These are phyloP conservation scores for Melampsora abietis-canadensis DNA, from an alignment of 1,284 basidiomycete genomes.

Conservation along the genomic window DNA sequence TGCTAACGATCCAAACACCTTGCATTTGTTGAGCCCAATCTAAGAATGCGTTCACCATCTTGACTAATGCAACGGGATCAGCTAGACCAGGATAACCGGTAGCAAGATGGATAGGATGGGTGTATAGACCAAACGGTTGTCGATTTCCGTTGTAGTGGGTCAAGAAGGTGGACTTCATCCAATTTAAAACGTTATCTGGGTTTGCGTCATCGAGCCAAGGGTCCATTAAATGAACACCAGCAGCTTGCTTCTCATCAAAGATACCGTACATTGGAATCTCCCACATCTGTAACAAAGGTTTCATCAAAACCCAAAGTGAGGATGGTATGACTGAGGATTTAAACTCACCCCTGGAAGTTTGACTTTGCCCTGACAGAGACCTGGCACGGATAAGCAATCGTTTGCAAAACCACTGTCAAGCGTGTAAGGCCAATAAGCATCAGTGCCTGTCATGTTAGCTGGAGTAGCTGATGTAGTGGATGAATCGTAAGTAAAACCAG, in stretches of 20 bases:
- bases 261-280: conserved; percentile 76
- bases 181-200: conserved; percentile 61
- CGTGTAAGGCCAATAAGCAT: conserved; percentile 63
- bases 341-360: conserved; percentile 64
- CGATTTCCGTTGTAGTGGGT: conserved; percentile 67
- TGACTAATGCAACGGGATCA: conserved; percentile 60
- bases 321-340: conserved; percentile 15
- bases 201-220: conserved; percentile 67
- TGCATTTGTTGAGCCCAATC: conserved; percentile 74
- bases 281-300: conserved; percentile 58
- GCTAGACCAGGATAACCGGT: conserved; percentile 63
- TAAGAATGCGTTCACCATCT: conserved; percentile 72
- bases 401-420: conserved; percentile 65
- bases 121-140: conserved; percentile 76
- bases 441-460: conserved; percentile 66
- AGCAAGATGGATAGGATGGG: conserved; percentile 74
- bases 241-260: conserved; percentile 64
- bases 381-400: conserved; percentile 63
- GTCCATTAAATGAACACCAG: conserved; percentile 71
- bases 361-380: conserved; percentile 67
- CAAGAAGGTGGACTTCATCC: conserved; percentile 72
- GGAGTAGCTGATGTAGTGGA: conserved; percentile 65
- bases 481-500: conserved; percentile 73
- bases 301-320: conserved; percentile 49
- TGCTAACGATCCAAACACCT: conserved; percentile 73